These are phyloP conservation scores for Flaveria sonorensis DNA, from an alignment of 129 eudicot species.

Conservation along the genomic window DNA sequence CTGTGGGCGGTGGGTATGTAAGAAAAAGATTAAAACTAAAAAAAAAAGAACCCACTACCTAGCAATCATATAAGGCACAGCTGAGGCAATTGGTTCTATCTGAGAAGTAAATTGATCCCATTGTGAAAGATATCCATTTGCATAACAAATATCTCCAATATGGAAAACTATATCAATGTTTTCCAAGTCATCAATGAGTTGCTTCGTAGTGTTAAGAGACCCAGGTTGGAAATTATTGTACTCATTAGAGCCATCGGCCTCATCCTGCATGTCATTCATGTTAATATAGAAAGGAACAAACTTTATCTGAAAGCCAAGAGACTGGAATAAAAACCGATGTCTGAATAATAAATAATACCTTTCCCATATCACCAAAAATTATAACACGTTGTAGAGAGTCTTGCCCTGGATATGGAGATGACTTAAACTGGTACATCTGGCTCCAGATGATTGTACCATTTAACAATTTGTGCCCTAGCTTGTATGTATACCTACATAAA, in stretches of 20 bases:
- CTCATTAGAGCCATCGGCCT: constrained; percentile 75
- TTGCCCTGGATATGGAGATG: constrained; percentile 76
- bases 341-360: constrained; percentile 37
- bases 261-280: constrained; percentile 51
- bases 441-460: constrained; percentile 64
- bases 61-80: constrained; percentile 74
- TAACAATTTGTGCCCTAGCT: constrained; percentile 58
- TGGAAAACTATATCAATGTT: constrained; percentile 71
- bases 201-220: constrained; percentile 69
- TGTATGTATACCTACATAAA: constrained; percentile 66
- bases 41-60: constrained; percentile 43
- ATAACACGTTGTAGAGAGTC: constrained; percentile 65
- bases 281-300: neutral
- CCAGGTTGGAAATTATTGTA: constrained; percentile 67
- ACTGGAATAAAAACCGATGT: neutral
- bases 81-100: constrained; percentile 66
- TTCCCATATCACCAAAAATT: constrained; percentile 81
- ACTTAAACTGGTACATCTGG: constrained; percentile 41
- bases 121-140: constrained; percentile 74
- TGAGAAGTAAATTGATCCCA: constrained; percentile 89
- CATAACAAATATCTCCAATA: constrained; percentile 81
- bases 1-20: neutral
- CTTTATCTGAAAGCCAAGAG: constrained; percentile 2
- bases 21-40: neutral
- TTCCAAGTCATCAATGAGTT: constrained; percentile 56